Conservation (phyloP, 305 asterid species). For the Fraxinus platypoda region DNA sequence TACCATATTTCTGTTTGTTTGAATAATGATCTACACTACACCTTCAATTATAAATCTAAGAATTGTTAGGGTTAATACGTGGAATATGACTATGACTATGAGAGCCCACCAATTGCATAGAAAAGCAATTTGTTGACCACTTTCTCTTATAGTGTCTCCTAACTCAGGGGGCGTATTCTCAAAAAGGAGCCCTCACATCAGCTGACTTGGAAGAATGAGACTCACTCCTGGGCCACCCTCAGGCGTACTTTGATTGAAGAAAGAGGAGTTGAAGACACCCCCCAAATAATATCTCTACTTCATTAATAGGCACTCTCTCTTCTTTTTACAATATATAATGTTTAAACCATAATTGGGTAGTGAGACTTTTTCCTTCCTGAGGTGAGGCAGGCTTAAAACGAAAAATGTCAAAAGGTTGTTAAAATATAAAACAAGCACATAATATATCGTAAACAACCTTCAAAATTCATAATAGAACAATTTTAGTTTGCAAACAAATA, state of each 20-base stretch:
- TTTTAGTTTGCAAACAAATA: not conserved
- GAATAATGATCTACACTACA: not conserved
- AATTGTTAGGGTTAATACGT: not conserved
- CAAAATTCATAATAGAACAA: not conserved
- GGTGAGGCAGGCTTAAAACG: not conserved
- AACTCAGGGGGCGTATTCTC: not conserved
- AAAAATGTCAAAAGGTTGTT: not conserved
- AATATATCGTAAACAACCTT: not conserved
- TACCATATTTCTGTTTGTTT: not conserved
- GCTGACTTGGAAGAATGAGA: not conserved
- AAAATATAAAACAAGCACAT: not conserved
- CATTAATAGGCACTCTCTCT: not conserved
- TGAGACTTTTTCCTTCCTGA: not conserved
- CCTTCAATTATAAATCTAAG: not conserved
- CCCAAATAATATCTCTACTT: not conserved
- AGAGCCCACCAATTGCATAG: not conserved
- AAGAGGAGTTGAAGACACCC: not conserved
- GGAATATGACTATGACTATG: not conserved
- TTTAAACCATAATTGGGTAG: not conserved
- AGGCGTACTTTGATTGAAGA: not conserved
- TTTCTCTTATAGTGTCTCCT: not conserved
- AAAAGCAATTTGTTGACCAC: not conserved
- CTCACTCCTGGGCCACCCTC: not conserved
- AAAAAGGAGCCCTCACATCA: not conserved
- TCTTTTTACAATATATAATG: not conserved